phyloP scores from a whole-genome alignment of 2,329 filamentous ascomycete species.

The Aspergillus bombycis region DNA sequence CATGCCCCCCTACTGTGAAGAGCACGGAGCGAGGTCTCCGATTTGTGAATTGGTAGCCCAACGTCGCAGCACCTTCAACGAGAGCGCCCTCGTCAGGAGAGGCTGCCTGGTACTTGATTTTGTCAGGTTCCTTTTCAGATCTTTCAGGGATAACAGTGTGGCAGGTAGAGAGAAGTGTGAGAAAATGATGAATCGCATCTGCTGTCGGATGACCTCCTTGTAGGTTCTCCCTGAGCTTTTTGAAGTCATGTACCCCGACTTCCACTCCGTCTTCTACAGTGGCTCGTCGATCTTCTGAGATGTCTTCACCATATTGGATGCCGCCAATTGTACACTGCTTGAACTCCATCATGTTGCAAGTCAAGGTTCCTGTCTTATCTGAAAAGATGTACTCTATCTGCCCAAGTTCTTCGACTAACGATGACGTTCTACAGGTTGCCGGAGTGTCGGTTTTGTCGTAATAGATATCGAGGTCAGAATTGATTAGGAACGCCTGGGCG shows the following conservation, averaged over 20 bases:
- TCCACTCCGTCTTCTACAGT: constrained; percentile 77
- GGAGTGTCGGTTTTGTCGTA: constrained; percentile 94
- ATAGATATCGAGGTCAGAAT: constrained; percentile 97
- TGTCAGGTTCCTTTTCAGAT: constrained; percentile 72
- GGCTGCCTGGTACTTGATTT: constrained; percentile 96
- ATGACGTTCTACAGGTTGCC: constrained; percentile 93
- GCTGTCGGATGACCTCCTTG: constrained; percentile 58
- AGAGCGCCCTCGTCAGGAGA: constrained; percentile 97
- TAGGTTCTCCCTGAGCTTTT: constrained; percentile 71
- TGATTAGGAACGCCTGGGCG: constrained; percentile 95
- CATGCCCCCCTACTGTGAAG: constrained; percentile 72
- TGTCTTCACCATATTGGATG: constrained; percentile 88
- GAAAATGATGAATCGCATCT: constrained; percentile 77
- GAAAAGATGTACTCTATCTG: constrained; percentile 99
- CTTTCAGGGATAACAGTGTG: constrained; percentile 97
- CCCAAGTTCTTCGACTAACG: constrained; percentile 92
- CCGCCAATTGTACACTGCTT: constrained; percentile 92
- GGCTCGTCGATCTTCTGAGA: constrained; percentile 86
- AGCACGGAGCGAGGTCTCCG: constrained; percentile 88
- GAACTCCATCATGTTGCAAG: constrained; percentile 99
- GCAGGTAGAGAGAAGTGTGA: constrained; percentile 83
- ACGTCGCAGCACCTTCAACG: constrained; percentile 81
- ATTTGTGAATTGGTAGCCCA: constrained; percentile 89
- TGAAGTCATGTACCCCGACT: constrained; percentile 82
- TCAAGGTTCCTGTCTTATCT: constrained; percentile 95